These are phyloP conservation scores for Monosporozyma servazzii DNA, from an alignment of 805 yeast genomes.

Conservation along the genomic window DNA sequence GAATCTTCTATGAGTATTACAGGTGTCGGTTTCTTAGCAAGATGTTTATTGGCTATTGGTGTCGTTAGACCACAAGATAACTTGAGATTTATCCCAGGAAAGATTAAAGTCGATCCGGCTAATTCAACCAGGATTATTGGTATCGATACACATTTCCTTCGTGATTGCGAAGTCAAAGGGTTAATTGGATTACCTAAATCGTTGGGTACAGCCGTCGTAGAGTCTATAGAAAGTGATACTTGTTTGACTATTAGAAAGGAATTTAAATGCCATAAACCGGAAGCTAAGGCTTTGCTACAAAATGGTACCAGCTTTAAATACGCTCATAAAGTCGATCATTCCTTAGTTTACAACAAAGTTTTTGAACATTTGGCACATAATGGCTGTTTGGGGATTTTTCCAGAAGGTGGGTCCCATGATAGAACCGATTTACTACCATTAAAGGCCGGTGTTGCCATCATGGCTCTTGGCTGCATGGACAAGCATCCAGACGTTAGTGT, in stretches of 20 bases:
- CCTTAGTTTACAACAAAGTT: slow-evolving; percentile 71
- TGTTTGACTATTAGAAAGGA: slow-evolving; percentile 61
- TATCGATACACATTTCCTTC: slow-evolving; percentile 46
- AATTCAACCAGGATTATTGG: slow-evolving; percentile 52
- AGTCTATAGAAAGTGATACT: slow-evolving; percentile 60
- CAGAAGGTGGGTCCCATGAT: slow-evolving; percentile 98
- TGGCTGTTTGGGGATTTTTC: slow-evolving; percentile 83
- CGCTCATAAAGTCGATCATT: slow-evolving; percentile 82
- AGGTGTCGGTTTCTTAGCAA: slow-evolving; percentile 68
- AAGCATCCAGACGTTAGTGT: slow-evolving; percentile 67
- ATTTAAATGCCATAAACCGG: slow-evolving; percentile 45
- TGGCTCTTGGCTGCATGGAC: slow-evolving; percentile 93
- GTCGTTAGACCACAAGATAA: slow-evolving; percentile 90
- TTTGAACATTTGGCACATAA: slow-evolving; percentile 76
- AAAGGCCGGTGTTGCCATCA: slow-evolving; percentile 94
- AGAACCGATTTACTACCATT: slow-evolving; percentile 82
- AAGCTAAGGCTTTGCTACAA: slow-evolving; percentile 32
- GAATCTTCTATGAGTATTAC: slow-evolving; percentile 58
- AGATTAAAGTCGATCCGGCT: slow-evolving; percentile 43
- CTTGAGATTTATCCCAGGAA: slow-evolving; percentile 58
- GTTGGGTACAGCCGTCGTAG: slow-evolving; percentile 66
- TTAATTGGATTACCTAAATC: slow-evolving; percentile 69
- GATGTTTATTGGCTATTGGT: slow-evolving; percentile 75
- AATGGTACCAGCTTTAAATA: slow-evolving; percentile 53
- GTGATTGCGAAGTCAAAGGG: slow-evolving; percentile 53